Conservation (phyloP, 495 filamentous ascomycete species). For the Tuber brumale region DNA sequence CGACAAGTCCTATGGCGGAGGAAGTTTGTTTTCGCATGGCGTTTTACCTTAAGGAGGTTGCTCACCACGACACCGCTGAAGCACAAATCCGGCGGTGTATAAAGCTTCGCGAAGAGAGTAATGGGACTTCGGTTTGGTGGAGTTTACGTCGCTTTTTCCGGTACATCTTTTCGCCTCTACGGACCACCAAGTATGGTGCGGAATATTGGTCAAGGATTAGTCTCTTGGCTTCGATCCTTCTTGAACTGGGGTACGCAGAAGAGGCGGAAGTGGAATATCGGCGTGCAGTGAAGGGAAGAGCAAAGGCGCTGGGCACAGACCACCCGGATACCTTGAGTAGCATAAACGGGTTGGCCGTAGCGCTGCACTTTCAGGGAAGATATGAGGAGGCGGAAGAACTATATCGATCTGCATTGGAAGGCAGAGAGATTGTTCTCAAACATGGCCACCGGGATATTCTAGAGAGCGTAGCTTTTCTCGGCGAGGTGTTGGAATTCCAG, state of each 20-base stretch:
- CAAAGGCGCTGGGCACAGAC: slow-evolving; percentile 34
- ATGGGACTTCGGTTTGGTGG: not conserved
- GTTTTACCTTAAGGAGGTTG: not conserved
- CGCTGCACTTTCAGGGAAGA: slow-evolving; percentile 41
- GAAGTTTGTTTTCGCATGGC: not conserved
- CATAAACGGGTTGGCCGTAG: slow-evolving; percentile 42
- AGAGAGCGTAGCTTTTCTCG: slow-evolving; percentile 39
- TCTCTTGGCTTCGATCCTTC: not conserved
- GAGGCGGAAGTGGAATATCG: slow-evolving; percentile 33
- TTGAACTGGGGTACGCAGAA: not conserved
- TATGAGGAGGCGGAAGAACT: slow-evolving; percentile 39
- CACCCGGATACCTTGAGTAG: slow-evolving; percentile 43
- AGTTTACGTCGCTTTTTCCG: not conserved
- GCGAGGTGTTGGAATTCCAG: slow-evolving; percentile 38
- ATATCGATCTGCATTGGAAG: slow-evolving; percentile 27
- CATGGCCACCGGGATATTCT: slow-evolving; percentile 39
- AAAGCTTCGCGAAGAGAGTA: not conserved
- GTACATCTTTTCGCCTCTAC: not conserved
- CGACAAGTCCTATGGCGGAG: not conserved
- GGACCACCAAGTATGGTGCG: not conserved
- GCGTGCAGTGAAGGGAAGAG: slow-evolving; percentile 29
- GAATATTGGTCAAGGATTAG: not conserved
- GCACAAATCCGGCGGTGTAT: not conserved
- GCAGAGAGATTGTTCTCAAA: slow-evolving; percentile 37
- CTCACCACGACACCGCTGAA: not conserved